Evolutionary conservation across 192 early-diverging fungal genomes (phyloP), one percentile per base, ranked within the genome.

Genomic region (Funneliformis geosporum): DNA sequence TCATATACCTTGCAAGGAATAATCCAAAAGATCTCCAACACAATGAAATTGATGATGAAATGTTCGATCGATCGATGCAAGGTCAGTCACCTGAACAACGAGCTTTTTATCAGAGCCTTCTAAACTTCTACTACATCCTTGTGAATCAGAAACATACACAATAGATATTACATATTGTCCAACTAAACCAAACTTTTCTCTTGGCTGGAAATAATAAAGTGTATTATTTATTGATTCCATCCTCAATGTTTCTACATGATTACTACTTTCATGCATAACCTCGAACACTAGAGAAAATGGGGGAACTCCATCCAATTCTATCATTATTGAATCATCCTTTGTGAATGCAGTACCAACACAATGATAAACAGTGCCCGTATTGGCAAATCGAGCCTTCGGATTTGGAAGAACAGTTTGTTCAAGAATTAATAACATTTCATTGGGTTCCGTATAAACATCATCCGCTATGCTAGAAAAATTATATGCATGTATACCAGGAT

Each of bases 21-120:
- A 85, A 78, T 28, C 73, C 65, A 61, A 81, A 9, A 66, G 65
- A 75, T 83, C 86, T 28, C 86, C 86, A 77, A 87, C 86, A 59
- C 86, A 87, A 68, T 86, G 76, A 74, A 83, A 72, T 25, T 79
- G 55, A 27, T 47, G 77, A 69, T 42, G 66, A 40, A 79, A 69
- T 16, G 59, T 43, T 1, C 67, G 33, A 27, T 79, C 77, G 25
- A 79, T 79, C 23, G 66, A 40, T 4, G 77, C 77, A 39, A 70
- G 46, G 60, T 79, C 77, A 25, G 64, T 66, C 47, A 79, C 46
- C 28, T 79, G 42, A 42, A 79, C 23, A 16, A 21, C 16, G 1
- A 79, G 10, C 42, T 50, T 44, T 12, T 72, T 65, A 10, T 79
- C 68, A 18, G 28, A 62, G 1, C 76, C 73, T 23, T 74, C 62